These are phyloP conservation scores for Pterocarpus macrocarpus DNA, from an alignment of 306 rosid genomes.

Conservation along the genomic window DNA sequence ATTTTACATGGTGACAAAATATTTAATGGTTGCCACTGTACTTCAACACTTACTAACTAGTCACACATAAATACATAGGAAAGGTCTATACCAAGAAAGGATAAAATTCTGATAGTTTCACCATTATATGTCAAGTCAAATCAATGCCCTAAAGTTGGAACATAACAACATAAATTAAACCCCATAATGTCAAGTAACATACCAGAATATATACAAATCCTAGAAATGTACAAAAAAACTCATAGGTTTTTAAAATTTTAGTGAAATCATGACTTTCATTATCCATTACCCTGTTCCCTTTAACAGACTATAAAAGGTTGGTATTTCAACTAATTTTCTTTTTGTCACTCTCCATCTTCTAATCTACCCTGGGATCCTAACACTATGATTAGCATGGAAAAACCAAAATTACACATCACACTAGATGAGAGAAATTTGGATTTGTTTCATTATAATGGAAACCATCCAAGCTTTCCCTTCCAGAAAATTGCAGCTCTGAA, in stretches of 20 bases:
- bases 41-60: not conserved
- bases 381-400: constrained; percentile 11
- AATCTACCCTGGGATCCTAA: constrained; percentile 28
- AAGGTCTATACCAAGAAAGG: not conserved
- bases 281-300: not conserved
- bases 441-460: not conserved
- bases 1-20: not conserved
- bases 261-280: not conserved
- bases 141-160: constrained; percentile 5
- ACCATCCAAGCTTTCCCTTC: not conserved
- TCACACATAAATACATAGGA: constrained; percentile 1
- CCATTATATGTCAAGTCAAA: not conserved
- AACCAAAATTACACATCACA: not conserved
- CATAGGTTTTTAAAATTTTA: not conserved
- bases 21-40: constrained; percentile 1
- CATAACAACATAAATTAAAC: not conserved
- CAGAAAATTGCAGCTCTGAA: constrained; percentile 7
- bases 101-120: not conserved
- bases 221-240: not conserved
- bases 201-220: not conserved
- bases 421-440: not conserved
- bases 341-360: not conserved
- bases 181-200: not conserved
- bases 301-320: not conserved
- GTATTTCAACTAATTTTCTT: not conserved